Base-by-base conservation (phyloP, 495 filamentous ascomycete species). In the Neurospora sp. region DNA sequence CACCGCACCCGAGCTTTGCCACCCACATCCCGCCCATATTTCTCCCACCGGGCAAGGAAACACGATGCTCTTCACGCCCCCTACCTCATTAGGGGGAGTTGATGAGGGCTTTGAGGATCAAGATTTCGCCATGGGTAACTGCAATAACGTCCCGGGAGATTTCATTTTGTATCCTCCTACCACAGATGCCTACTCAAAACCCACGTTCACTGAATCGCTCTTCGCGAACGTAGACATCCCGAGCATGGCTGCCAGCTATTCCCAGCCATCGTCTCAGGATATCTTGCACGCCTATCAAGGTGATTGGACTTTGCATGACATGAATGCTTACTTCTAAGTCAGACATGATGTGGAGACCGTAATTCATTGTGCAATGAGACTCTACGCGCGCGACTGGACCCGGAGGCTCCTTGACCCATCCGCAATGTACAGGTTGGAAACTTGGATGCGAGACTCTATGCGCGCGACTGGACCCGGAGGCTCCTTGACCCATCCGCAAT, bases 41-140 rank as follows among this genome's bases (percentile, higher is more conserved):
- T 91, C 89, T 14, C 87, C 89, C 41, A 81, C 83, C 61, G 89
- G 86, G 1, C 90, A 91, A 74, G 88, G 85, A 22, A 88, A 90
- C 69, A 77, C 86, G 12, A 88, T 90, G 85, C 84, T 92, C 61
- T 90, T 86, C 78, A 90, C 89, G 0, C 90, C 90, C 4, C 53
- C 53, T 18, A 83, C 83, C 6, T 89, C 87, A 0, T 79, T 84
- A 72, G 78, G 74, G 16, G 80, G 81, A 14, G 75, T 83, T 53
- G 82, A 86, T 68, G 85, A 87, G 61, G 83, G 83, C 10, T 85
- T 84, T 69, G 87, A 87, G 70, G 86, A 75, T 18, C 69, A 72
- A 8, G 79, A 76, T 65, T 78, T 73, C n/a, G 70, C 69, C 70
- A 75, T 81, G 68, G 42, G 72, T 39, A 75, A 75, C 42, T 72